Percentiles rank a stretch among this genome's conserved stretches.
These are phyloP conservation scores for Kodamaea ohmeri DNA, from an alignment of 1,139 yeast genomes.

Conservation along the genomic window DNA sequence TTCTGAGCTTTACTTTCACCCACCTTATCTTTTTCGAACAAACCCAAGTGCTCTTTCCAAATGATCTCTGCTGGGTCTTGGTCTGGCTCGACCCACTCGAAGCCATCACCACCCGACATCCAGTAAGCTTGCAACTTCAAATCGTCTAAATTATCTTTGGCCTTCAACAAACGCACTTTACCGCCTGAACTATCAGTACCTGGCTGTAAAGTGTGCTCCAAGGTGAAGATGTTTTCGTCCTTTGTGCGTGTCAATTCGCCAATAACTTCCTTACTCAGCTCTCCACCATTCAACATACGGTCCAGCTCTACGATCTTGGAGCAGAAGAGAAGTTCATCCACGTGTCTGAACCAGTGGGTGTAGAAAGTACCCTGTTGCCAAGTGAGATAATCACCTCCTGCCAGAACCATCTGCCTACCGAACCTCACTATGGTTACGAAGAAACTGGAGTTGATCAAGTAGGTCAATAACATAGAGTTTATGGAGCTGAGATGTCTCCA, in stretches of 20 bases:
- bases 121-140: constrained; percentile 69
- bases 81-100: constrained; percentile 80
- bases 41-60: constrained; percentile 45
- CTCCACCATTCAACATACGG: constrained; percentile 45
- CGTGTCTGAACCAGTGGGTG: constrained; percentile 61
- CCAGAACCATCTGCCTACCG: constrained; percentile 44
- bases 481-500: constrained; percentile 51
- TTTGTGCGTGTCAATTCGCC: constrained; percentile 38
- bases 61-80: constrained; percentile 70
- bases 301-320: constrained; percentile 67
- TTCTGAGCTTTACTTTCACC: constrained; percentile 3
- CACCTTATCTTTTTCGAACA: constrained; percentile 21
- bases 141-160: constrained; percentile 50
- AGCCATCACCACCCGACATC: constrained; percentile 74
- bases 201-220: constrained; percentile 31
- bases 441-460: constrained; percentile 59
- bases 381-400: constrained; percentile 56
- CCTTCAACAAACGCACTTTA: constrained; percentile 38
- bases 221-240: constrained; percentile 23
- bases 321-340: constrained; percentile 68
- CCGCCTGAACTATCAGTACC: constrained; percentile 40
- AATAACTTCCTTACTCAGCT: constrained; percentile 32
- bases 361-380: constrained; percentile 70
- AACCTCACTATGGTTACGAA: constrained; percentile 59
- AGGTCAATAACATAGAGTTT: constrained; percentile 62